These are phyloP conservation scores for Solanum hybrid DNA, from an alignment of 305 asterid genomes.

Conservation along the genomic window DNA sequence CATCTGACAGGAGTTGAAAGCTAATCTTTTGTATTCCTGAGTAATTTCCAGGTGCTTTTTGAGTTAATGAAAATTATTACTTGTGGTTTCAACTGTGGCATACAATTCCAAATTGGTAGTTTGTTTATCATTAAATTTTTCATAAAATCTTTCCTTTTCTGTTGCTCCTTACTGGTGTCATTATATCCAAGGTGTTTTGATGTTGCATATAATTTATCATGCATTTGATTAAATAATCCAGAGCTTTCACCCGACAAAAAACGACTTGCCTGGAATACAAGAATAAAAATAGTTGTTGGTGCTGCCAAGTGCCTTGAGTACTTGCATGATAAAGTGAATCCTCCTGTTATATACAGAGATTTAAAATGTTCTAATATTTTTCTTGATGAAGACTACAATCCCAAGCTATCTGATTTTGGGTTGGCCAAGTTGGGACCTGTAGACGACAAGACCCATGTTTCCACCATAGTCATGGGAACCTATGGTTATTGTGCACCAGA, in stretches of 20 bases:
- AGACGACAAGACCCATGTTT: slow-evolving; percentile 70
- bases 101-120: not conserved
- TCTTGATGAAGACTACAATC: slow-evolving; percentile 46
- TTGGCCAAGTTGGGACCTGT: slow-evolving; percentile 73
- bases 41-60: not conserved
- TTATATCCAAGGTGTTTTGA: not conserved
- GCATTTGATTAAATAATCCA: slow-evolving; percentile 16
- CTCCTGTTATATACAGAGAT: slow-evolving; percentile 75
- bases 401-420: slow-evolving; percentile 77
- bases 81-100: not conserved
- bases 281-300: slow-evolving; percentile 71
- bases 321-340: slow-evolving; percentile 74
- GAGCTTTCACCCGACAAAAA: slow-evolving; percentile 67
- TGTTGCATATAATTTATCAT: not conserved
- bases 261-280: slow-evolving; percentile 63
- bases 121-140: not conserved
- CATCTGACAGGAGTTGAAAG: not conserved
- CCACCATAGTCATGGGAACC: slow-evolving; percentile 81
- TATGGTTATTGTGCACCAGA: slow-evolving; percentile 83
- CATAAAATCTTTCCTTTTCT: not conserved
- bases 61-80: not conserved
- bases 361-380: slow-evolving; percentile 65
- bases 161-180: not conserved
- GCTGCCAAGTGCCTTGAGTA: slow-evolving; percentile 80
- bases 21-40: not conserved